Percentiles rank a stretch among this genome's conserved stretches.
phyloP scores from a whole-genome alignment of 140 eudicot species.

The Erigeron philadelphicus region DNA sequence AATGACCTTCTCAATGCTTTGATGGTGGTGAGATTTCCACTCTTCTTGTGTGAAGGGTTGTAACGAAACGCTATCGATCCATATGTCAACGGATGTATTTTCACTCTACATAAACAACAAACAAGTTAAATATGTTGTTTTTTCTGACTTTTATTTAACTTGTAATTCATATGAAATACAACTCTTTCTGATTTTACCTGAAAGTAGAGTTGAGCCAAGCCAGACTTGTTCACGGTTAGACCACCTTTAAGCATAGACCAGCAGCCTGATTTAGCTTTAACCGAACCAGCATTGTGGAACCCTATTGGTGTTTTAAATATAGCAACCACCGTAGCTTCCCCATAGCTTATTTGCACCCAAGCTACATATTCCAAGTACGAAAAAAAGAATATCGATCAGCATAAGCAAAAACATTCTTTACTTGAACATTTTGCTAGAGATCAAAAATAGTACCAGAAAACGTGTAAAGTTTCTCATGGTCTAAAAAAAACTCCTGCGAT shows the following conservation, averaged over 20 bases:
- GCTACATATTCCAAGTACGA: constrained; percentile 26
- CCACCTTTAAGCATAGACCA: constrained; percentile 89
- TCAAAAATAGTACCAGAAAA: constrained; percentile 36
- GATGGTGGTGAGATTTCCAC: constrained; percentile 54
- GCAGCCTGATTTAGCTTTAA: constrained; percentile 40
- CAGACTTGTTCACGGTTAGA: constrained; percentile 34
- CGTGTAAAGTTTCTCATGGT: constrained; percentile 37
- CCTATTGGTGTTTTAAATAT: constrained; percentile 37
- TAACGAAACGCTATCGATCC: constrained; percentile 55
- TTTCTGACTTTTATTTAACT: background rate
- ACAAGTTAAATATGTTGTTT: background rate
- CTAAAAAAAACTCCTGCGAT: constrained; percentile 42
- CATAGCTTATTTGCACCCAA: constrained; percentile 46
- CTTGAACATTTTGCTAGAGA: background rate
- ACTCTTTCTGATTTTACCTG: constrained; percentile 30
- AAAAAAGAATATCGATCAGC: background rate
- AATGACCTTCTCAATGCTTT: constrained; percentile 52
- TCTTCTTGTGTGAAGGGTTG: constrained; percentile 64
- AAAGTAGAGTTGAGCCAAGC: constrained; percentile 41
- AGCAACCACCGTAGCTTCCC: constrained; percentile 36
- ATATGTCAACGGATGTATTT: constrained; percentile 37
- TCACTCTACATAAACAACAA: constrained; percentile 33
- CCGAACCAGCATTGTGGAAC: constrained; percentile 33
- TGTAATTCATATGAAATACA: background rate
- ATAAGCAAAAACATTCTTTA: background rate